phyloP scores from a whole-genome alignment of 768 basidiomycete genomes.

The Tephrocybe rancida region DNA sequence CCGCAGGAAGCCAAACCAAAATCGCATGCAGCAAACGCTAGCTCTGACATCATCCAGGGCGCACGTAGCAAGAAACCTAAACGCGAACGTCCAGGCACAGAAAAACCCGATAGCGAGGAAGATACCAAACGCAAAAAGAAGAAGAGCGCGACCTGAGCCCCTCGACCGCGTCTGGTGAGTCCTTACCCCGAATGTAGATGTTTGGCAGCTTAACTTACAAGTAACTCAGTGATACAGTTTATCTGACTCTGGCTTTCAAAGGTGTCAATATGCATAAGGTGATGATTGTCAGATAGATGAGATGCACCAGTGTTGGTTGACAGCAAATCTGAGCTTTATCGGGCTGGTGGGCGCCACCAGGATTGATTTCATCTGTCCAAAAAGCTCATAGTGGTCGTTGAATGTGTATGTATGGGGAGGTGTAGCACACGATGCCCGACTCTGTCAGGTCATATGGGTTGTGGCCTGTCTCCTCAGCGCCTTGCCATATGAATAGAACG shows the following conservation, averaged over 20 bases:
- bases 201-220: too few species aligned
- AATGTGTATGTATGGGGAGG: neutral
- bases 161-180: neutral
- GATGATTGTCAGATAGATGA: conserved; percentile 2
- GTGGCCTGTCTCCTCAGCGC: neutral
- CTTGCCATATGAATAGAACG: neutral
- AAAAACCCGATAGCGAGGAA: conserved; percentile 21
- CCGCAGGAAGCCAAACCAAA: conserved; percentile 30
- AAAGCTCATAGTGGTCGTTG: neutral
- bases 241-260: neutral
- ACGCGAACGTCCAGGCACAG: conserved; percentile 26
- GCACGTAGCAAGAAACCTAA: conserved; percentile 32
- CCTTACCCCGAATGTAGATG: too few species aligned
- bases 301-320: neutral
- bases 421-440: neutral
- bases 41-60: conserved; percentile 24
- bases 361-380: neutral
- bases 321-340: neutral
- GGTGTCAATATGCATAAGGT: neutral
- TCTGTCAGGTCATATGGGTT: neutral
- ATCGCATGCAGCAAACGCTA: conserved; percentile 3
- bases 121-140: conserved; percentile 36
- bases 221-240: neutral
- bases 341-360: too few species aligned
- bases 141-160: conserved; percentile 15